Conservation (phyloP, 2,329 filamentous ascomycete species). For the Diplodia corticola region DNA sequence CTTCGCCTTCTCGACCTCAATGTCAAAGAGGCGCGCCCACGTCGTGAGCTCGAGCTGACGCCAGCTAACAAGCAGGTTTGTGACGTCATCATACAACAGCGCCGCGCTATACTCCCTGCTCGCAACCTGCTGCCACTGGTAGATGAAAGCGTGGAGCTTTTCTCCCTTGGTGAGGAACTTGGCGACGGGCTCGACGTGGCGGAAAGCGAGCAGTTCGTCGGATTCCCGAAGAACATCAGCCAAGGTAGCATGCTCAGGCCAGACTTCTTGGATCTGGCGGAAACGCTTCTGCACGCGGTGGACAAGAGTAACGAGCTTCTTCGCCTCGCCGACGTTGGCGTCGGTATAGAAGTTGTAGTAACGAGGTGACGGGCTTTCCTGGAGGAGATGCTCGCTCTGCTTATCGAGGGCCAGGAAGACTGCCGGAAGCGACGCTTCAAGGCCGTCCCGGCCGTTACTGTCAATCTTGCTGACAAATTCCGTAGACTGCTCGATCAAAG, state of each 20-base stretch:
- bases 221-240: constrained; percentile 75
- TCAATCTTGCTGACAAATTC: constrained; percentile 32
- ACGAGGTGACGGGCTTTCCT: constrained; percentile 34
- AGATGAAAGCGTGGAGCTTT: constrained; percentile 78
- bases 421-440: constrained; percentile 62
- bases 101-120: constrained; percentile 74
- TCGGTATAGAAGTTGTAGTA: constrained; percentile 88
- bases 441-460: constrained; percentile 28
- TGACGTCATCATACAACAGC: constrained; percentile 73
- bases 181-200: constrained; percentile 79
- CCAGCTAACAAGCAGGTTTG: constrained; percentile 82
- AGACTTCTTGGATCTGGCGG: constrained; percentile 62
- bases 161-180: constrained; percentile 85
- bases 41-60: constrained; percentile 86
- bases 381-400: constrained; percentile 50
- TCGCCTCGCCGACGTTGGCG: constrained; percentile 72
- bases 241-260: constrained; percentile 76
- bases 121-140: constrained; percentile 95
- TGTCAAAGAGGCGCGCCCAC: constrained; percentile 85
- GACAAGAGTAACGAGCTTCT: constrained; percentile 69
- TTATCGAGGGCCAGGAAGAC: constrained; percentile 66
- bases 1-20: constrained; percentile 73
- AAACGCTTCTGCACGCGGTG: constrained; percentile 72
- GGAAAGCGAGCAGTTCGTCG: constrained; percentile 71
- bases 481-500: not conserved